Evolutionary conservation across 257 asterid species (phyloP).

Genomic region (Penstemon eatonii): DNA sequence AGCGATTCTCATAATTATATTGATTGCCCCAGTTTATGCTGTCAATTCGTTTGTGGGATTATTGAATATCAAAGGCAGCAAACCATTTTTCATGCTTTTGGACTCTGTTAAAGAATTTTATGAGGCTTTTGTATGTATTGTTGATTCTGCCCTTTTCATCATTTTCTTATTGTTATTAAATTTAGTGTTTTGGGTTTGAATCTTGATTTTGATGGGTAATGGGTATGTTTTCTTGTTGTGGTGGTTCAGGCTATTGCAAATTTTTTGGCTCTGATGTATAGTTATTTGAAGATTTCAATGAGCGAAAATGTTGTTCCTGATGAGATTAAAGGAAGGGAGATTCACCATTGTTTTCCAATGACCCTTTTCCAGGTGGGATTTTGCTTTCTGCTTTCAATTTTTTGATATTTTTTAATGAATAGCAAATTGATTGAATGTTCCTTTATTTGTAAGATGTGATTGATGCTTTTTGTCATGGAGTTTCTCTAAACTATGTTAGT

Average conservation of each 20-base stretch:
- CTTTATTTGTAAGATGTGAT: too few relatives aligned
- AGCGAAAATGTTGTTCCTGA: conserved; percentile 73
- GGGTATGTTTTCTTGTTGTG: neutral
- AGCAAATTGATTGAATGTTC: too few relatives aligned
- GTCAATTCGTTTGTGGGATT: conserved; percentile 67
- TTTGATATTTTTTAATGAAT: neutral
- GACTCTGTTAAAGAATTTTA: conserved; percentile 75
- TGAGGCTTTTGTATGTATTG: conserved; percentile 67
- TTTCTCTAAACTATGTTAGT: neutral
- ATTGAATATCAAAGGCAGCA: conserved; percentile 63
- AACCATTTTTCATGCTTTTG: conserved; percentile 55
- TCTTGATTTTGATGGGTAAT: too few relatives aligned
- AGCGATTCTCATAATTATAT: conserved; percentile 62
- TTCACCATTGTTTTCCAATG: conserved; percentile 84
- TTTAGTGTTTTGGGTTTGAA: neutral
- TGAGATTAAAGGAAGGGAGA: conserved; percentile 92
- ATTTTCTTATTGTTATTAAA: neutral
- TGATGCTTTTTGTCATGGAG: conserved; percentile 1
- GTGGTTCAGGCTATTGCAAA: conserved; percentile 74
- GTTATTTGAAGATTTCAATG: conserved; percentile 67
- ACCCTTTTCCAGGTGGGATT: conserved; percentile 77
- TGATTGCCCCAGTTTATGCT: conserved; percentile 84
- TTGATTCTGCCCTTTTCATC: neutral
- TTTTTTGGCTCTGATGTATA: conserved; percentile 77
- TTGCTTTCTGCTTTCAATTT: conserved; percentile 11